Evolutionary conservation across 2,329 filamentous ascomycete species (phyloP), one percentile per base, ranked within the genome.

Genomic region (Sporothrix brasiliensis): DNA sequence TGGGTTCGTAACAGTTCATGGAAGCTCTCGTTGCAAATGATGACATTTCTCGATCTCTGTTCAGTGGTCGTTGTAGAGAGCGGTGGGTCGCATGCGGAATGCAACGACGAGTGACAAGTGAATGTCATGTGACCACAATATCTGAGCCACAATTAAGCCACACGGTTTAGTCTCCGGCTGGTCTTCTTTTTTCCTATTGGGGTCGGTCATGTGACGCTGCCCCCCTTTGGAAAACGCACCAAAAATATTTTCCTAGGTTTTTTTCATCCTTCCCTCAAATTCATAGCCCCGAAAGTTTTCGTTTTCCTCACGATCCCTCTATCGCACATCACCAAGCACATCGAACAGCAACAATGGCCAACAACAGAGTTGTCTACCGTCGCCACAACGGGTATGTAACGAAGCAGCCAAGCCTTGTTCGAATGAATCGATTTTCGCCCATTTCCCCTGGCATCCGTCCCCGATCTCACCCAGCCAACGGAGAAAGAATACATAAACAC

Each of bases 311-410:
- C 67, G 61, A 72, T 63, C 41, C 41, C 53, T 65, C 61, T 60
- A 67, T 60, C 47, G 65, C 52, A 58, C 69, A 60, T 52, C 69
- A 58, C 74, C 75, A 75, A 77, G 75, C 75, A 75, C 73, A 76
- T 74, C 74, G 78, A 80, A 78, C 80, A 81, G 83, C 80, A 83
- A 87, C 80, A 83, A 88, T 88, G 86, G 81, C 83, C 77, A 80
- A 84, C 81, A 83, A 86, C 79, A 81, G 86, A 82, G 85, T 88
- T 77, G 87, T 85, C 79, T 89, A 91, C 87, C 89, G 91, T 84
- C 89, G 91, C 82, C 89, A 90, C 82, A 92, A 92, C 86, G 88
- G 88, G 91, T 92, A 88, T 85, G 90, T 89, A 47, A 49, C 66
- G 39, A 49, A 49, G 41, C 4, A 67, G 27, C 19, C 21, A 21